A percentile compares a stretch with the other conserved stretches of the same genome.
These are phyloP conservation scores for Iberis pinnata DNA, from an alignment of 345 rosid genomes.

Conservation along the genomic window DNA sequence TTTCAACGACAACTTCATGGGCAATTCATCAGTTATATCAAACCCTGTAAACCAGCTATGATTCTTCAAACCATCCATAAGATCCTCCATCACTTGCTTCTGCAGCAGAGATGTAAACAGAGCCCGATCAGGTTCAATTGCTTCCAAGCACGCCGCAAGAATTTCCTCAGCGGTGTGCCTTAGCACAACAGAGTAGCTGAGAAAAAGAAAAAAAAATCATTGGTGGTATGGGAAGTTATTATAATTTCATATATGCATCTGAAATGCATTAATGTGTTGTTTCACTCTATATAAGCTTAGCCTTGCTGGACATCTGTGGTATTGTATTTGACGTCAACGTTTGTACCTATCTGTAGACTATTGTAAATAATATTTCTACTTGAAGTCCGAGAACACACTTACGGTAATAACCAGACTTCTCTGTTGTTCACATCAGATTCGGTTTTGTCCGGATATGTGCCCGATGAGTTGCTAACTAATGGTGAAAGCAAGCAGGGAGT, in stretches of 20 bases:
- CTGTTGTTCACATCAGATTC: constrained; percentile 40
- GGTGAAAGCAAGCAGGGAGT: constrained; percentile 81
- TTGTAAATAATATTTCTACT: constrained; percentile 1
- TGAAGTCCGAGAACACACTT: constrained; percentile 35
- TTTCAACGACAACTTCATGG: constrained; percentile 46
- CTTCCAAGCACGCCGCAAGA: constrained; percentile 77
- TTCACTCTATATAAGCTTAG: neutral
- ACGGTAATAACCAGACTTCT: constrained; percentile 79
- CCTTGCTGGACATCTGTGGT: neutral
- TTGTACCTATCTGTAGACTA: neutral
- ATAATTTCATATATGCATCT: constrained; percentile 7
- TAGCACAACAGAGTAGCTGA: constrained; percentile 85
- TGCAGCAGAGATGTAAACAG: constrained; percentile 68
- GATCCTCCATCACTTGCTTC: constrained; percentile 67
- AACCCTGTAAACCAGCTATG: constrained; percentile 77
- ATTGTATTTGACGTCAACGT: constrained; percentile 11
- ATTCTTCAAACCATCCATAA: constrained; percentile 55
- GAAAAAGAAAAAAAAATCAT: constrained; percentile 19
- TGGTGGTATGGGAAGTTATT: neutral
- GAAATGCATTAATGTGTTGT: neutral
- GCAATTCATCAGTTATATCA: constrained; percentile 64
- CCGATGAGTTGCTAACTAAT: constrained; percentile 32
- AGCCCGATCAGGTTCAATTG: constrained; percentile 76
- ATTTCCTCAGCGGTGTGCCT: constrained; percentile 97
- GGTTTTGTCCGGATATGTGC: constrained; percentile 25